phyloP scores from a whole-genome alignment of 2,329 filamentous ascomycete genomes.

The Pezicula radicicola region DNA sequence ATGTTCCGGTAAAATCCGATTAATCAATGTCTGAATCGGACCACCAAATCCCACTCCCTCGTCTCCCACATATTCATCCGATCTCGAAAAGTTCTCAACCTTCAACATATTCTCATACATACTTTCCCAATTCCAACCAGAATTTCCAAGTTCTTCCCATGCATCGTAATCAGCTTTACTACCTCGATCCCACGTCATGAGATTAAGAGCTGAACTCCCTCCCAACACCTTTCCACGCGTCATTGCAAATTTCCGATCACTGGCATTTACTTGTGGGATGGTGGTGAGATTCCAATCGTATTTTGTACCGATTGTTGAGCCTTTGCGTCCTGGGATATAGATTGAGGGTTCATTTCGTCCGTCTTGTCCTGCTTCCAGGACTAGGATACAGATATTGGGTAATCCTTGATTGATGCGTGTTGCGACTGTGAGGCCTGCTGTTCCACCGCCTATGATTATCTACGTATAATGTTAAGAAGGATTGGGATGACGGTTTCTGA shows the following conservation, averaged over 20 bases:
- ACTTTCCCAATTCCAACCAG: conserved; percentile 38
- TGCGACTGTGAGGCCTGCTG: too few species aligned
- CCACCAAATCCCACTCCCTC: conserved; percentile 31
- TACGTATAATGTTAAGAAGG: too few species aligned
- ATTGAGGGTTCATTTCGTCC: too few species aligned
- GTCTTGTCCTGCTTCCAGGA: too few species aligned
- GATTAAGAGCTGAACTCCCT: conserved; percentile 28
- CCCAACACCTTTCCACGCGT: conserved; percentile 33
- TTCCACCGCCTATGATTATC: too few species aligned
- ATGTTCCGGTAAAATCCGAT: conserved; percentile 39
- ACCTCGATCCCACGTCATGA: conserved; percentile 21
- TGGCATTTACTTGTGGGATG: conserved; percentile 30
- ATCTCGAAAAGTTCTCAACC: conserved; percentile 11
- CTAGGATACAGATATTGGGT: too few species aligned
- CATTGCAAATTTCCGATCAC: conserved; percentile 11
- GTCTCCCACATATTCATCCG: conserved; percentile 10
- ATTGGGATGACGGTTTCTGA: too few species aligned
- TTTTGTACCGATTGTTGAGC: conserved; percentile 12
- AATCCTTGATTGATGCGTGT: too few species aligned
- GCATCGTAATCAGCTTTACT: conserved; percentile 28
- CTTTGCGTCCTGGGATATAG: too few species aligned
- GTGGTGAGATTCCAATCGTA: conserved; percentile 40
- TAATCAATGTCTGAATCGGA: conserved; percentile 35
- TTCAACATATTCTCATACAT: conserved; percentile 24
- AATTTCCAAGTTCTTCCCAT: conserved; percentile 39